Percentiles rank a stretch among this genome's conserved stretches.
Conservation (phyloP, 768 basidiomycete genomes). For the Lepiota subincarnata region DNA sequence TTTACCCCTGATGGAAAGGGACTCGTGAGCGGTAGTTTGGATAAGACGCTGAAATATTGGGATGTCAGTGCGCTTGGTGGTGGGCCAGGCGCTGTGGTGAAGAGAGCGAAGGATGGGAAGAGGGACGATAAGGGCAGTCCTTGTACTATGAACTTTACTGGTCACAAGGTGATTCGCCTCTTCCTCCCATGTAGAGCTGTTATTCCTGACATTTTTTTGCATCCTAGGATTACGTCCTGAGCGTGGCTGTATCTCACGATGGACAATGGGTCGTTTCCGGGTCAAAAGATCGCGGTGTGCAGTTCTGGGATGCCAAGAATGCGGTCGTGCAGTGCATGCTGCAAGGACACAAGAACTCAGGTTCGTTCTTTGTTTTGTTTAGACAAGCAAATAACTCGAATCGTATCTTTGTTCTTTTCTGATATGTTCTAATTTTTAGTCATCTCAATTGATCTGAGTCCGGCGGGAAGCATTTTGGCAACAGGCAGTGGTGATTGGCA, state of each 20-base stretch:
- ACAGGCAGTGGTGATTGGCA: slow-evolving; percentile 33
- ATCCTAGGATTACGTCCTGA: slow-evolving; percentile 48
- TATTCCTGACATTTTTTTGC: slow-evolving; percentile 32
- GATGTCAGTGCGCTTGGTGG: slow-evolving; percentile 74
- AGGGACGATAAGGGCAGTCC: slow-evolving; percentile 38
- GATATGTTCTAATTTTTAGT: slow-evolving; percentile 16
- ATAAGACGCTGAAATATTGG: slow-evolving; percentile 82
- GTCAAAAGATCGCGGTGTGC: slow-evolving; percentile 73
- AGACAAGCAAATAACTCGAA: not conserved
- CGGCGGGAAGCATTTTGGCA: slow-evolving; percentile 27
- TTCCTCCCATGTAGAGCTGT: slow-evolving; percentile 34
- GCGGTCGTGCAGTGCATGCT: slow-evolving; percentile 70
- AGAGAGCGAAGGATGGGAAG: slow-evolving; percentile 53
- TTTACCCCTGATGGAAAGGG: slow-evolving; percentile 91
- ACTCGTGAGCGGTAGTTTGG: slow-evolving; percentile 83
- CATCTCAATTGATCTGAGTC: slow-evolving; percentile 30
- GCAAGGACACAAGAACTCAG: slow-evolving; percentile 39
- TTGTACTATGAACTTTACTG: slow-evolving; percentile 75
- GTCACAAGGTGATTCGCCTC: slow-evolving; percentile 64
- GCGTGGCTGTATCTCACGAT: slow-evolving; percentile 63
- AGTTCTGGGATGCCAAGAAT: slow-evolving; percentile 66
- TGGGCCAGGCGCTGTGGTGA: slow-evolving; percentile 34
- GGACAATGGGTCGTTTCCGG: slow-evolving; percentile 83
- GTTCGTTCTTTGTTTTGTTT: slow-evolving; percentile 5
- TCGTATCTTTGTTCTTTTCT: not conserved